These are phyloP conservation scores for Geopyxis carbonaria DNA, from an alignment of 495 filamentous ascomycete genomes.

Conservation along the genomic window DNA sequence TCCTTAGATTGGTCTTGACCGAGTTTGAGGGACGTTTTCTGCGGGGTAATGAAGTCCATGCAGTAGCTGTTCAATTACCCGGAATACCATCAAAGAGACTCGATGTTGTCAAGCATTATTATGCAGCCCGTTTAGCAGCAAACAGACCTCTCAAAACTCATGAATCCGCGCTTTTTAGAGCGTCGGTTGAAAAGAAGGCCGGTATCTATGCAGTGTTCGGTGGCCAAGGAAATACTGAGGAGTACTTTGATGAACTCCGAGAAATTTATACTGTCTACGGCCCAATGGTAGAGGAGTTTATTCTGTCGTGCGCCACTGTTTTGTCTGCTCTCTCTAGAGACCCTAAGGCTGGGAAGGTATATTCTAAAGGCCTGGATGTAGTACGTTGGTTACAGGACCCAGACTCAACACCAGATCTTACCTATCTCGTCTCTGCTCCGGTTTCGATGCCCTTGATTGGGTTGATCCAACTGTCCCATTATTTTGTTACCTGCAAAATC, in stretches of 20 bases:
- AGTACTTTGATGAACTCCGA: constrained; percentile 94
- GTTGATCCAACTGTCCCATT: constrained; percentile 85
- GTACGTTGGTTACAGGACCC: constrained; percentile 77
- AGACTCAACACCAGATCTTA: constrained; percentile 78
- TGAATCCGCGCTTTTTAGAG: constrained; percentile 81
- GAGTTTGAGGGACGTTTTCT: constrained; percentile 94
- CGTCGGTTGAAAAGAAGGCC: constrained; percentile 60
- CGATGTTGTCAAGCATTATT: constrained; percentile 72
- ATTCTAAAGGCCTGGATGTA: constrained; percentile 85
- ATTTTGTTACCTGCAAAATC: constrained; percentile 77
- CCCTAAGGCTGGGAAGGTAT: constrained; percentile 79
- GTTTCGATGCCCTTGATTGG: constrained; percentile 96
- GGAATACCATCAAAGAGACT: constrained; percentile 83
- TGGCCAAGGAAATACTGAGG: constrained; percentile 98
- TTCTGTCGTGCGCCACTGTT: constrained; percentile 59
- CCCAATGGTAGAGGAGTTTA: constrained; percentile 70
- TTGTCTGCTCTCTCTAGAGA: constrained; percentile 72
- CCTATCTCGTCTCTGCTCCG: constrained; percentile 91
- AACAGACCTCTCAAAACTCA: constrained; percentile 72
- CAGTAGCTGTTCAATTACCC: constrained; percentile 62
- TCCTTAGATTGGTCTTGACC: constrained; percentile 72
- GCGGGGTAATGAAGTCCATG: constrained; percentile 89
- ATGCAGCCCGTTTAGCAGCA: constrained; percentile 65
- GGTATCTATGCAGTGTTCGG: constrained; percentile 84
- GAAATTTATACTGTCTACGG: constrained; percentile 81